Conservation (phyloP, 2,329 filamentous ascomycete genomes). For the Claviceps spartinae region DNA sequence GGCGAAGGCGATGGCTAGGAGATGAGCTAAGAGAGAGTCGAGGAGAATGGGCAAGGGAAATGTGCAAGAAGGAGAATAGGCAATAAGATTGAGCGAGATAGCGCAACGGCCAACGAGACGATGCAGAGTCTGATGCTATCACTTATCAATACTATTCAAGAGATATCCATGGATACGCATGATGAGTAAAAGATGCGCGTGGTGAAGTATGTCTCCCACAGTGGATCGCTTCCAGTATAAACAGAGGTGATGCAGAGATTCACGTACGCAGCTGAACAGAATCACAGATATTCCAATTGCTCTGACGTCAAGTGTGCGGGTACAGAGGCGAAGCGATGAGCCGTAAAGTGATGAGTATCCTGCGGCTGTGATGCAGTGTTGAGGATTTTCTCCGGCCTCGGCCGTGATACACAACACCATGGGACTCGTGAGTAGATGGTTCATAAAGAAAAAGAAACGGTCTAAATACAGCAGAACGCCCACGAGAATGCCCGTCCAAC, state of each 20-base stretch:
- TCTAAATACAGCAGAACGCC: not conserved
- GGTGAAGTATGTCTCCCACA: not conserved
- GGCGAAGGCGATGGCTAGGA: too few relatives aligned
- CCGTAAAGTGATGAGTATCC: not conserved
- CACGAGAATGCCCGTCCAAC: not conserved
- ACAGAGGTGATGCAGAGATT: conserved; percentile 1
- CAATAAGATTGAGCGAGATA: too few relatives aligned
- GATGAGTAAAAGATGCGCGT: not conserved
- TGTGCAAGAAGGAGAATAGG: too few relatives aligned
- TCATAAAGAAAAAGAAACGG: not conserved
- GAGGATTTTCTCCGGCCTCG: too few relatives aligned
- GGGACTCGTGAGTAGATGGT: not conserved
- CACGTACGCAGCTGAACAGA: not conserved
- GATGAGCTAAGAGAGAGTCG: too few relatives aligned
- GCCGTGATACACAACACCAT: not conserved
- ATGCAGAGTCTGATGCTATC: too few relatives aligned
- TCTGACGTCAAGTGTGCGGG: not conserved
- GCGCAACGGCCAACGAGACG: too few relatives aligned
- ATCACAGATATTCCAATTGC: not conserved
- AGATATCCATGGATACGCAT: not conserved
- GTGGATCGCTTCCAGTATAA: not conserved
- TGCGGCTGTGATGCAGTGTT: not conserved
- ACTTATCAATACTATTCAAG: not conserved
- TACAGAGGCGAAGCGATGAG: not conserved
- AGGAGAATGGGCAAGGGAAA: too few relatives aligned